Evolutionary conservation across 441 rosid species (phyloP).

Genomic region (Syzygium malaccense): DNA sequence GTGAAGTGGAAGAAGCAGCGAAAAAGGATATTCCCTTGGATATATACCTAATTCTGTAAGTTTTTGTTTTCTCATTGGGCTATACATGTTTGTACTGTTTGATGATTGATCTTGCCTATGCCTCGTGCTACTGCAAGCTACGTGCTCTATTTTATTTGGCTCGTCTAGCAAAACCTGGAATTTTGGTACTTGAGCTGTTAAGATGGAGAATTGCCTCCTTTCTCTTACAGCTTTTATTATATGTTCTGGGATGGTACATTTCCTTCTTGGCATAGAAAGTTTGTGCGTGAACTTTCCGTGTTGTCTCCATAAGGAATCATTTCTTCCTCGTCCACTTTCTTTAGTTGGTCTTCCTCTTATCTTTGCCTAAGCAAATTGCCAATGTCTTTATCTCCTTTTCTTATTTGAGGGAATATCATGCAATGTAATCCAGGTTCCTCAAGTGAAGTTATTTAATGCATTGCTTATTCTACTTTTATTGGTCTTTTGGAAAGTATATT

Average conservation of each 20-base stretch:
- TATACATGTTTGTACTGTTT: background rate
- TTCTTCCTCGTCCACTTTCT: background rate
- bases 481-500: background rate
- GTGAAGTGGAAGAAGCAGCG: constrained; percentile 63
- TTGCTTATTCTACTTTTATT: background rate
- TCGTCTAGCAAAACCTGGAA: background rate
- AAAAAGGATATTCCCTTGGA: constrained; percentile 69
- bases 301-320: background rate
- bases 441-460: background rate
- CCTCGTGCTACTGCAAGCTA: background rate
- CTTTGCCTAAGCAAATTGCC: background rate
- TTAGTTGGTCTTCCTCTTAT: background rate
- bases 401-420: background rate
- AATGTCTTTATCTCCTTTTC: background rate
- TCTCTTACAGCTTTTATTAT: background rate
- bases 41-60: constrained; percentile 92
- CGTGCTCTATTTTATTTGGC: background rate
- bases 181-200: background rate
- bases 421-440: background rate
- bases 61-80: background rate
- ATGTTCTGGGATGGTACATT: background rate
- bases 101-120: background rate
- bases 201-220: background rate
- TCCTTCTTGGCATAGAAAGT: background rate
- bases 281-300: background rate